Base-by-base conservation (phyloP, 148 eudicot genomes). In the Nepenthes mirabilis region DNA sequence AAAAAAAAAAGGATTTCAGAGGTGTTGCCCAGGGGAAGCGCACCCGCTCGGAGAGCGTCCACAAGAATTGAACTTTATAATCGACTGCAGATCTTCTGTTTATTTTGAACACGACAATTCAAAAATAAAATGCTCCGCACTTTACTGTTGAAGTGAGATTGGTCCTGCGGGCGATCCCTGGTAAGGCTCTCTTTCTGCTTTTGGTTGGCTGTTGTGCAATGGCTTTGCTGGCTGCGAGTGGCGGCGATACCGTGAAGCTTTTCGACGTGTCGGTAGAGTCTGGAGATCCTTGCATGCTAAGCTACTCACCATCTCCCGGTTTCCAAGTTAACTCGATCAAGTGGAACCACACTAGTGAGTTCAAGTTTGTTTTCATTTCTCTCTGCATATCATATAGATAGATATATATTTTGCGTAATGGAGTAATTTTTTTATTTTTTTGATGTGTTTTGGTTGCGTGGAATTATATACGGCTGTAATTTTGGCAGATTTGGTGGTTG, bases 291-390 rank as follows among this genome's bases (percentile, higher is more conserved):
- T 91, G 96, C 73, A 52, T 70, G 11, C 75, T 88, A 9, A 80
- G 68, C 67, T 80, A 85, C 77, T 55, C 85, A 37, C 96, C 98
- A 3, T 83, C 96, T 0, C 88, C 90, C 6, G 83, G 82, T 11
- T 72, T 23, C 40, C 84, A 74, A 14, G 78, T 91, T 34, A 83
- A 91, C 67, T 79, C 94, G 12, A 80, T 91, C 64, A 85, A 88
- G 66, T 91, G 98, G 98, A 91, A 91, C 62, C 98, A 91, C 66
- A 91, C 95, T 43, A 91, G 98, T 91, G n/a, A 59, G 77, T 55
- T 32, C 1, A 7, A 13, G 14, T 53, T 53, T n/a, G 23, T 23
- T 23, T 23, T 23, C 23, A 23, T 23, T 0, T 23, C 23, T 23
- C 23, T 23, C 23, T 23, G 23, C 23, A 0, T 23, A 23, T 23